These are phyloP conservation scores for Hirsutella rhossiliensis DNA, from an alignment of 2,329 filamentous ascomycete species.

Conservation along the genomic window DNA sequence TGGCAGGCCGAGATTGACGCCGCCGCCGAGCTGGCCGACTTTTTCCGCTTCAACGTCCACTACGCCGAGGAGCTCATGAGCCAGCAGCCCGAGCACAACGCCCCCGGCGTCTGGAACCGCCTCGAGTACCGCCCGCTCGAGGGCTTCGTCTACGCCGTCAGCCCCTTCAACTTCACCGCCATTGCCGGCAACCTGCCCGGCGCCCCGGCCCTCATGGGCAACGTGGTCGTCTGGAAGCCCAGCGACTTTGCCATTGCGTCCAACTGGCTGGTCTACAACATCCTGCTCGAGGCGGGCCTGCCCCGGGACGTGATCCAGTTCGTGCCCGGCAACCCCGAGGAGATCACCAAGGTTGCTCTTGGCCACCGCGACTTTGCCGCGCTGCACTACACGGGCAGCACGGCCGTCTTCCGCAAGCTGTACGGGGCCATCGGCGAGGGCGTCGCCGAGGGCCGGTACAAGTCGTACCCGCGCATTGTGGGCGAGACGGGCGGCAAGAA, in stretches of 20 bases:
- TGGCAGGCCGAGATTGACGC: slow-evolving; percentile 99
- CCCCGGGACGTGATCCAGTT: slow-evolving; percentile 89
- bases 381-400: slow-evolving; percentile 93
- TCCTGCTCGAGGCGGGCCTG: slow-evolving; percentile 81
- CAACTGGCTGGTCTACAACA: slow-evolving; percentile 83
- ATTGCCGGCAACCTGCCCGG: slow-evolving; percentile 80
- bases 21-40: slow-evolving; percentile 84
- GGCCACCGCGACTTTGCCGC: slow-evolving; percentile 71
- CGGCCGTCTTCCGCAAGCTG: slow-evolving; percentile 76
- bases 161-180: slow-evolving; percentile 94
- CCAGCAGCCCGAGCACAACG: slow-evolving; percentile 75
- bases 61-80: slow-evolving; percentile 87
- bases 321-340: slow-evolving; percentile 74
- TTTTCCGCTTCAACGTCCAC: slow-evolving; percentile 87
- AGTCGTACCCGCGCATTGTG: slow-evolving; percentile 76
- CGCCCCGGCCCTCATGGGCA: slow-evolving; percentile 78
- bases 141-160: slow-evolving; percentile 90
- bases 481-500: slow-evolving; percentile 92
- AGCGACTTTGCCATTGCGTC: slow-evolving; percentile 79
- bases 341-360: slow-evolving; percentile 69
- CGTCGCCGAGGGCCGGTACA: slow-evolving; percentile 71
- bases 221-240: slow-evolving; percentile 97
- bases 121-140: slow-evolving; percentile 83
- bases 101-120: slow-evolving; percentile 80
- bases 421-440: slow-evolving; percentile 78